A percentile compares a stretch with the other conserved stretches of the same genome.
Evolutionary conservation across 2,329 filamentous ascomycete genomes (phyloP).

Genomic region (Trichoderma lentiforme): DNA sequence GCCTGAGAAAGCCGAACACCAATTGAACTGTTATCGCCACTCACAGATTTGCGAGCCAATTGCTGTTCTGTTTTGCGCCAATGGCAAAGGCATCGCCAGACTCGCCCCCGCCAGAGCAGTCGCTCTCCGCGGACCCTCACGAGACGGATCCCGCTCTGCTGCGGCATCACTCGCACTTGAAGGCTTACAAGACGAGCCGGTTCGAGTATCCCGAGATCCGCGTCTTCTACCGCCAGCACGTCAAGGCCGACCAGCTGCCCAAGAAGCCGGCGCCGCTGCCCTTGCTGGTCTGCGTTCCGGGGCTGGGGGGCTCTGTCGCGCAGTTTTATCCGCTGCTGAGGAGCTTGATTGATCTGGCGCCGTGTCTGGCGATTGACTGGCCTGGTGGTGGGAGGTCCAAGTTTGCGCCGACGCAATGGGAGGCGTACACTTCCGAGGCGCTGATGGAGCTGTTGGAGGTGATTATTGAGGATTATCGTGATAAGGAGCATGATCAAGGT

Average conservation of each 20-base stretch:
- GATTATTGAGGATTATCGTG: conserved; percentile 71
- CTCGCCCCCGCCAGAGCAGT: conserved; percentile 20
- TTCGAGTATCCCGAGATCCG: conserved; percentile 74
- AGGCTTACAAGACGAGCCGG: conserved; percentile 66
- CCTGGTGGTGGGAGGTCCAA: conserved; percentile 83
- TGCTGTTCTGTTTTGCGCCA: background rate
- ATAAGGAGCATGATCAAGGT: conserved; percentile 61
- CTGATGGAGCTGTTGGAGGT: conserved; percentile 71
- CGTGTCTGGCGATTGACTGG: conserved; percentile 80
- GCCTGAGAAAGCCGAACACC: background rate
- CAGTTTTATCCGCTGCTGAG: conserved; percentile 82
- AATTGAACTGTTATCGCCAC: background rate
- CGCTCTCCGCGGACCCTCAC: conserved; percentile 38
- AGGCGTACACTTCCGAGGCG: conserved; percentile 75
- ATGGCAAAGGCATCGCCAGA: conserved; percentile 15
- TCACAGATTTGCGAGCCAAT: background rate
- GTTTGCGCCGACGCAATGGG: conserved; percentile 67
- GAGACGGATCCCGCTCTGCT: conserved; percentile 75
- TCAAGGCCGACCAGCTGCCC: conserved; percentile 78
- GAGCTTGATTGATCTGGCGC: conserved; percentile 76
- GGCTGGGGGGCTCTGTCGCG: conserved; percentile 84
- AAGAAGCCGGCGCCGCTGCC: conserved; percentile 70
- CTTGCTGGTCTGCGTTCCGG: conserved; percentile 86
- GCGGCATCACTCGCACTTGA: conserved; percentile 68
- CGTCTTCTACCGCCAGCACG: conserved; percentile 79